These are phyloP conservation scores for Tuber brumale DNA, from an alignment of 495 filamentous ascomycete genomes.

Conservation along the genomic window DNA sequence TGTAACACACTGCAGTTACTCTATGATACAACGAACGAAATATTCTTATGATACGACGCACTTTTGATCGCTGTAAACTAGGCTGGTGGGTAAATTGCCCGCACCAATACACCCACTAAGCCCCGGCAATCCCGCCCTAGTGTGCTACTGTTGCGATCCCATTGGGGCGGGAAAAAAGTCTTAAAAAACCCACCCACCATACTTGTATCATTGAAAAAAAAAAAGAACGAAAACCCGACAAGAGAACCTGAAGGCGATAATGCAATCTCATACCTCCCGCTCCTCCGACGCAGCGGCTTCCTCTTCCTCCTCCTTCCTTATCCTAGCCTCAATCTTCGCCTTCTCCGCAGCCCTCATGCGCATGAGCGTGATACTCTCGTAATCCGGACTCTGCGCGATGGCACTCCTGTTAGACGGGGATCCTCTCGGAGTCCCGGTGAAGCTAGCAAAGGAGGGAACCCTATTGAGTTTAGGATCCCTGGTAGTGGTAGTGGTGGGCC, in stretches of 20 bases:
- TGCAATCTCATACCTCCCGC: constrained; percentile 2
- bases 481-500: not conserved
- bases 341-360: constrained; percentile 40
- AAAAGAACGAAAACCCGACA: not conserved
- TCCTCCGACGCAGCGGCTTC: not conserved
- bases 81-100: not conserved
- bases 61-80: not conserved
- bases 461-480: not conserved
- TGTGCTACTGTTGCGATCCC: not conserved
- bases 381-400: constrained; percentile 22
- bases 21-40: not conserved
- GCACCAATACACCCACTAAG: not conserved
- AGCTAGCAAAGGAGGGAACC: constrained; percentile 24
- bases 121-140: not conserved
- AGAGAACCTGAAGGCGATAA: not conserved
- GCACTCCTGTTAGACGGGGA: constrained; percentile 6
- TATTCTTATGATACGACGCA: not conserved
- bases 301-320: constrained; percentile 25
- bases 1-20: not conserved
- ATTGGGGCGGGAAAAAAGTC: not conserved
- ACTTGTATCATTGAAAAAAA: not conserved
- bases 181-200: not conserved
- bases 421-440: constrained; percentile 1
- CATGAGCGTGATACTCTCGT: constrained; percentile 40
- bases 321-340: constrained; percentile 31